Conservation (phyloP, 2,329 filamentous ascomycete species). For the Paecilomyces variotii region DNA sequence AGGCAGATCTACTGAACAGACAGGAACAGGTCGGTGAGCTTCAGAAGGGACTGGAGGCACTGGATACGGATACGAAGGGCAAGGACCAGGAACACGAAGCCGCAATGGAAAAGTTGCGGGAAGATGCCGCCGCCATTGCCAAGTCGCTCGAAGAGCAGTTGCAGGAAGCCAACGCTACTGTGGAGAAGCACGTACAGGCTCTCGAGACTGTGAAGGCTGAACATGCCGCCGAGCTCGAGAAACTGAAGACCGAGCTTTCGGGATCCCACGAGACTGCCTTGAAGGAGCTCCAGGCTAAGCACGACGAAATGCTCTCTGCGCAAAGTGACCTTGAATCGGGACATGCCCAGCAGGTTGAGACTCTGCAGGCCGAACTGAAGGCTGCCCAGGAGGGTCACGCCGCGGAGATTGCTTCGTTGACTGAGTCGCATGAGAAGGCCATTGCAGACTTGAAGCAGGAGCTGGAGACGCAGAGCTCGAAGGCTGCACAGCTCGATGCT, state of each 20-base stretch:
- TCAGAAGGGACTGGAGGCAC: constrained; percentile 27
- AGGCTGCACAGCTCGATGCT: constrained; percentile 27
- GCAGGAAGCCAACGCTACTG: constrained; percentile 16
- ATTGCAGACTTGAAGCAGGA: constrained; percentile 29
- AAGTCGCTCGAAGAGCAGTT: constrained; percentile 27
- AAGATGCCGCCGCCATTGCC: constrained; percentile 25
- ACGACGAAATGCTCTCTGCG: constrained; percentile 23
- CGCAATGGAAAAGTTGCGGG: constrained; percentile 24
- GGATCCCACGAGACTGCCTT: constrained; percentile 23
- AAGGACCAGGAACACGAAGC: constrained; percentile 29
- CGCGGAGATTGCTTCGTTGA: constrained; percentile 21
- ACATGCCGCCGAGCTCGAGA: constrained; percentile 27
- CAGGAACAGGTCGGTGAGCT: constrained; percentile 29
- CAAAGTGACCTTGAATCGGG: constrained; percentile 21
- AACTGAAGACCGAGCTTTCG: constrained; percentile 10
- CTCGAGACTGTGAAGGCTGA: constrained; percentile 26
- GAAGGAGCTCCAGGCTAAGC: constrained; percentile 24
- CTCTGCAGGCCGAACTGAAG: constrained; percentile 16
- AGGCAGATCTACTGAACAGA: constrained; percentile 27
- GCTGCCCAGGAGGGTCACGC: constrained; percentile 18
- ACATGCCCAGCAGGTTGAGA: constrained; percentile 24
- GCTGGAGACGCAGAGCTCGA: constrained; percentile 27
- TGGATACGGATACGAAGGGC: constrained; percentile 29
- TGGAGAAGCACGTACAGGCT: constrained; percentile 26
- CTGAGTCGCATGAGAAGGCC: constrained; percentile 17